These are phyloP conservation scores for Carallia pectinifolia DNA, from an alignment of 345 rosid species.

Conservation along the genomic window DNA sequence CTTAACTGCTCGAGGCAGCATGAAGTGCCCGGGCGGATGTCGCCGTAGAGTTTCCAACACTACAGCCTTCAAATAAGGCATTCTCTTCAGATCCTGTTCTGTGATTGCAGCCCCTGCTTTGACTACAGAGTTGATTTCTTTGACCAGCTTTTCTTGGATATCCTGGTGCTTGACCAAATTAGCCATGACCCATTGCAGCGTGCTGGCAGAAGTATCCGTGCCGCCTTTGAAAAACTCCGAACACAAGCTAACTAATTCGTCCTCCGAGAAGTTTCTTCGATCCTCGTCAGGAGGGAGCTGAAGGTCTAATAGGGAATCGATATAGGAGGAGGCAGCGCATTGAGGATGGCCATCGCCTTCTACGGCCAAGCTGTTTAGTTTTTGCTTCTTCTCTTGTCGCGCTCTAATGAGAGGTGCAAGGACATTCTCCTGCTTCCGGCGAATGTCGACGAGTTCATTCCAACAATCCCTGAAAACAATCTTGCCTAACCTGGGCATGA, in stretches of 20 bases:
- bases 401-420: slow-evolving; percentile 12
- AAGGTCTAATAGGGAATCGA: slow-evolving; percentile 6
- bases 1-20: slow-evolving; percentile 10
- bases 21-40: slow-evolving; percentile 19
- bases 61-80: slow-evolving; percentile 17
- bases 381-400: background rate
- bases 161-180: slow-evolving; percentile 13
- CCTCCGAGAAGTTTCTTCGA: slow-evolving; percentile 8
- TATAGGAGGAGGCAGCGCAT: background rate
- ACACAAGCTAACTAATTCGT: slow-evolving; percentile 12
- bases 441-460: slow-evolving; percentile 5
- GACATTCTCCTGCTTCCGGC: background rate
- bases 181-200: slow-evolving; percentile 19
- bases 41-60: slow-evolving; percentile 15
- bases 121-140: slow-evolving; percentile 7
- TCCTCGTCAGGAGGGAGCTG: background rate
- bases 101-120: slow-evolving; percentile 5
- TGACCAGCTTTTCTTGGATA: slow-evolving; percentile 3
- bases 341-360: background rate
- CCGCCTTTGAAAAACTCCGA: slow-evolving; percentile 18
- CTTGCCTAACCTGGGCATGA: slow-evolving; percentile 7
- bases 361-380: too few species aligned
- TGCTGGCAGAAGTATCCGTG: slow-evolving; percentile 8
- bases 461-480: slow-evolving; percentile 5
- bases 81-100: slow-evolving; percentile 8